Evolutionary conservation across 257 asterid species (phyloP).

Genomic region (Scutellaria galericulata): DNA sequence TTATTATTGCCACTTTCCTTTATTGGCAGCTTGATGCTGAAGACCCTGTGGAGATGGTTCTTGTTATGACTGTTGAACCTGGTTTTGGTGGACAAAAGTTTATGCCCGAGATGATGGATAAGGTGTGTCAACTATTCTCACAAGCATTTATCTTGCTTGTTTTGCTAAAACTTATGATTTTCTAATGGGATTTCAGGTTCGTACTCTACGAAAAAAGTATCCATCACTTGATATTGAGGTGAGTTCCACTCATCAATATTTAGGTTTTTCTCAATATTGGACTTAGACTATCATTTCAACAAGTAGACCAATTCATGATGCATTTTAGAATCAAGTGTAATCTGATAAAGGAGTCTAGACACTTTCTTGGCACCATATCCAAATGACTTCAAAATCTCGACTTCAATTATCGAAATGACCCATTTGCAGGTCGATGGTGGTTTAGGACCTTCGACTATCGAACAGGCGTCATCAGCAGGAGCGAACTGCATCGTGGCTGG

Average conservation of each 20-base stretch:
- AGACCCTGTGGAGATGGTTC: conserved; percentile 79
- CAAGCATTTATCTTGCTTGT: not conserved
- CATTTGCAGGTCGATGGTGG: conserved; percentile 84
- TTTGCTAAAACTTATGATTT: not conserved
- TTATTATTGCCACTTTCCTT: conserved; percentile 23
- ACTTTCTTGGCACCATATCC: not conserved
- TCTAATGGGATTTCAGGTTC: conserved; percentile 53
- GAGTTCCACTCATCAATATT: conserved; percentile 20
- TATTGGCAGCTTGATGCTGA: conserved; percentile 62
- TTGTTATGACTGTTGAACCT: conserved; percentile 96
- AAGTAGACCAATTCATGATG: not conserved
- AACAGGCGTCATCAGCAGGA: conserved; percentile 75
- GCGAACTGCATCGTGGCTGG: conserved; percentile 96
- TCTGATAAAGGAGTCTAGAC: not conserved
- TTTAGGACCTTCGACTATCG: conserved; percentile 88
- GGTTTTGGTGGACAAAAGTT: conserved; percentile 97
- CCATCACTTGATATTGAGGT: conserved; percentile 92
- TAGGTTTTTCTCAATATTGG: too few relatives aligned
- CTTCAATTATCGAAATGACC: not conserved
- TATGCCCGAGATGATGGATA: conserved; percentile 92
- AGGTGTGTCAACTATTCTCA: conserved; percentile 49
- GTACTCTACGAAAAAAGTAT: conserved; percentile 63
- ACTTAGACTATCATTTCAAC: not conserved
- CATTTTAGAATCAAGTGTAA: not conserved
- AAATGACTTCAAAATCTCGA: not conserved